Evolutionary conservation across 2,329 filamentous ascomycete genomes (phyloP), one percentile per base, ranked within the genome.

Genomic region (Catunica adiposa): DNA sequence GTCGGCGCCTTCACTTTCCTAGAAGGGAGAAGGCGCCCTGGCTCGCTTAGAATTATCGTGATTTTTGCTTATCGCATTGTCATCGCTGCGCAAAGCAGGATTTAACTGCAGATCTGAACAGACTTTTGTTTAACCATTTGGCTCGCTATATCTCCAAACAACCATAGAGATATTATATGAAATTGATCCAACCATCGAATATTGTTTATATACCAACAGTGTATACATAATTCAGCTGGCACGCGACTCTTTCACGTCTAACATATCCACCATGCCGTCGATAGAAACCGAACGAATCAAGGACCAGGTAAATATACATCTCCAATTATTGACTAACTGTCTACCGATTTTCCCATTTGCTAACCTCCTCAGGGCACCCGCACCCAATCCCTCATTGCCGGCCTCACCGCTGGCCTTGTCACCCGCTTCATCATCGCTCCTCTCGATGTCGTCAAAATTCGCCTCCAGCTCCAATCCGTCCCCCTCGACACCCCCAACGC

Each of bases 371-470:
- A 78, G 75, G 78, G 78, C 67, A 73, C 77, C 54, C 73, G 67
- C 60, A 67, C 76, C 47, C 77, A 81, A 64, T 76, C 78, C 59
- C 71, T 79, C 53, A 66, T 71, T 48, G 77, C 78, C 44, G 78
- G 78, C 56, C 76, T 73, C 51, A 73, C 73, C 61, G 87, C 92
- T 61, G 92, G 92, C 58, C 78, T 97, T 61, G 81, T 97, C 61
- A 92, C 92, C 55, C 84, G 86, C 66, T 97, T 98, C 73, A 80
- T 92, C 65, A 84, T 97, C 66, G 88, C 92, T 17, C 92, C 92
- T 54, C 84, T 98, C 62, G 92, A 98, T 69, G 92, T 98, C 60
- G 82, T 97, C 71, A 97, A 98, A 74, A 98, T 98, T 70, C 86
- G 92, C 50, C 82, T 97, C 48, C 92, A 98, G 68, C 81, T 98